Base-by-base conservation (phyloP, 2,329 filamentous ascomycete species). In the Exophiala lecanii-corni region DNA sequence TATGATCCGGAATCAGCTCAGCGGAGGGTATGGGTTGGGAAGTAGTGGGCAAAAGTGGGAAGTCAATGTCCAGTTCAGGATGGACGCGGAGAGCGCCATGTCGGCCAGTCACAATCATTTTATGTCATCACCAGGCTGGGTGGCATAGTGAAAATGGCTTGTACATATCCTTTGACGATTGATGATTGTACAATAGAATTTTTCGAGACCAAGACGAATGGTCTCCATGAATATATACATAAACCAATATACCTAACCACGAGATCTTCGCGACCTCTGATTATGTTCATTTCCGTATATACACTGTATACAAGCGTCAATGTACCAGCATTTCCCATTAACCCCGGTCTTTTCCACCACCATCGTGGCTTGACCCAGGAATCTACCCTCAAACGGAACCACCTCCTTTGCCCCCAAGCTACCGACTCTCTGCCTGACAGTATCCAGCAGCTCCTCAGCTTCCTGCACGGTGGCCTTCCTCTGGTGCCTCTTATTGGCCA, bases 21-120 rank as follows among this genome's bases (percentile, higher is more conserved):
- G 89, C 3, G 91, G 91, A 47, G 87, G 86, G 2, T 95, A 95
- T 63, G 89, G 89, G 6, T 77, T 79, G 32, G 84, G 85, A 3
- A 50, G 51, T 26, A 81, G 78, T 10, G 85, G 82, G 26, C 74
- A 92, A 60, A 82, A 82, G 57, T 98, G 92, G 92, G 92, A 98
- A 68, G 87, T 97, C 10, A 94, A 86, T 35, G 74, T 94, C 39
- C 88, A 97, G 68, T 81, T 88, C 60, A 81, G 69, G 34, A 61
- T 75, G 43, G 76, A 79, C 19, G 39, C 43, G 18, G 47, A 51
- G 28, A 45, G 33, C n/a, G 52, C 47, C 18, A 43, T 45, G 15
- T 49, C 45, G 43, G 42, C 43, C 3, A 55, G 52, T 39, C 42
- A 53, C 28, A 49, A 41, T 23, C 51, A 54, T 43, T 42, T 49